phyloP scores from a whole-genome alignment of 1,139 yeast species.

The Kluyveromyces sp. region DNA sequence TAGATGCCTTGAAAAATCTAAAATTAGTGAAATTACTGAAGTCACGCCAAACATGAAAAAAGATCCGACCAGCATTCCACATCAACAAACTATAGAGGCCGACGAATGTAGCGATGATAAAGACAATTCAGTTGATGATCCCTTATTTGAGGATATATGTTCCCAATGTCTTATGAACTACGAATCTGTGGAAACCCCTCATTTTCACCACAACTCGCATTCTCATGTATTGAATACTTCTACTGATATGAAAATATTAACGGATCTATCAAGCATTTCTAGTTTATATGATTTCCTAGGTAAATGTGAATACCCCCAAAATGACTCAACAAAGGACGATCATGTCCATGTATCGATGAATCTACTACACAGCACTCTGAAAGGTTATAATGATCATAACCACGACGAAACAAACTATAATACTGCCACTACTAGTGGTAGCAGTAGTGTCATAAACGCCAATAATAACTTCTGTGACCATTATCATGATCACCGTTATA shows the following conservation, averaged over 20 bases:
- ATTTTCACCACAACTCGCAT: slow-evolving; percentile 15
- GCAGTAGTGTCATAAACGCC: too few relatives aligned
- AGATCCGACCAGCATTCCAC: background rate
- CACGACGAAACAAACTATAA: background rate
- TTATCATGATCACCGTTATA: slow-evolving; percentile 25
- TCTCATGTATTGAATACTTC: slow-evolving; percentile 20
- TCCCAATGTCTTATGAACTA: slow-evolving; percentile 17
- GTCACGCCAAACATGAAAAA: background rate
- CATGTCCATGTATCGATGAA: slow-evolving; percentile 2
- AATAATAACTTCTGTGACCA: background rate
- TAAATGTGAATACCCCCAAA: slow-evolving; percentile 22
- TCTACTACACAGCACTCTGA: slow-evolving; percentile 6
- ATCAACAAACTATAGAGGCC: background rate
- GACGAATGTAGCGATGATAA: slow-evolving; percentile 1
- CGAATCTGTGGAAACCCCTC: slow-evolving; percentile 8
- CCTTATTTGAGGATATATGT: slow-evolving; percentile 21
- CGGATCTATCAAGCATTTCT: slow-evolving; percentile 27
- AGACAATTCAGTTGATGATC: slow-evolving; percentile 10
- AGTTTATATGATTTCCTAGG: slow-evolving; percentile 27
- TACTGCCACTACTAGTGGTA: too few relatives aligned
- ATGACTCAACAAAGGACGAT: slow-evolving; percentile 7
- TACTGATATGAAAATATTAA: slow-evolving; percentile 23
- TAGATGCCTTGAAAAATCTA: background rate
- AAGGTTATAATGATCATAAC: slow-evolving; percentile 5
- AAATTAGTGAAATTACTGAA: background rate